phyloP scores from a whole-genome alignment of 1,139 yeast genomes.

The Blastobotrys illinoisensis region DNA sequence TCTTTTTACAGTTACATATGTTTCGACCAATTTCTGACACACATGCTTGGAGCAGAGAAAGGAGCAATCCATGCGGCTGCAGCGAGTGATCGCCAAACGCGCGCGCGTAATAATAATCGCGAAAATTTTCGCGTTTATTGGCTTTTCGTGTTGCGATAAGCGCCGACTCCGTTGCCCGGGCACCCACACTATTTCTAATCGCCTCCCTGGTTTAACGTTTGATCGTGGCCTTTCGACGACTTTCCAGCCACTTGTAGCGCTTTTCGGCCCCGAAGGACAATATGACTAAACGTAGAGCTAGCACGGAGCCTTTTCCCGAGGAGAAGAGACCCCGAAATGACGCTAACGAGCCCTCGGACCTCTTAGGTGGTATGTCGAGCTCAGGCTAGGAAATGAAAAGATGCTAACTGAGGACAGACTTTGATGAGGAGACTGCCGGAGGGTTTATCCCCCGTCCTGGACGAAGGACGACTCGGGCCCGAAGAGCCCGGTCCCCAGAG shows the following conservation, averaged over 20 bases:
- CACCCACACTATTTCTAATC: background rate
- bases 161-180: background rate
- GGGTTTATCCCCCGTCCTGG: background rate
- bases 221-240: background rate
- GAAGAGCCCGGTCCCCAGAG: background rate
- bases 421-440: background rate
- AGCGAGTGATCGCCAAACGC: background rate
- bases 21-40: too few relatives aligned
- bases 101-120: background rate
- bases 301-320: background rate
- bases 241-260: too few relatives aligned
- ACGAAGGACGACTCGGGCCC: background rate
- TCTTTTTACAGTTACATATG: too few relatives aligned
- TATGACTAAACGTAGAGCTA: background rate
- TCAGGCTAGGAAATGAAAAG: too few relatives aligned
- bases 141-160: background rate
- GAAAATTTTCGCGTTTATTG: background rate
- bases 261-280: background rate
- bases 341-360: background rate
- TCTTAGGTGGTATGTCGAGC: background rate
- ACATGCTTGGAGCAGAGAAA: too few relatives aligned
- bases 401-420: background rate
- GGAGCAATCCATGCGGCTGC: background rate
- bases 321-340: background rate
- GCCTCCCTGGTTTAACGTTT: background rate